These are phyloP conservation scores for Panicum virgatum DNA, from an alignment of 202 grass and related monocot genomes.

Conservation along the genomic window DNA sequence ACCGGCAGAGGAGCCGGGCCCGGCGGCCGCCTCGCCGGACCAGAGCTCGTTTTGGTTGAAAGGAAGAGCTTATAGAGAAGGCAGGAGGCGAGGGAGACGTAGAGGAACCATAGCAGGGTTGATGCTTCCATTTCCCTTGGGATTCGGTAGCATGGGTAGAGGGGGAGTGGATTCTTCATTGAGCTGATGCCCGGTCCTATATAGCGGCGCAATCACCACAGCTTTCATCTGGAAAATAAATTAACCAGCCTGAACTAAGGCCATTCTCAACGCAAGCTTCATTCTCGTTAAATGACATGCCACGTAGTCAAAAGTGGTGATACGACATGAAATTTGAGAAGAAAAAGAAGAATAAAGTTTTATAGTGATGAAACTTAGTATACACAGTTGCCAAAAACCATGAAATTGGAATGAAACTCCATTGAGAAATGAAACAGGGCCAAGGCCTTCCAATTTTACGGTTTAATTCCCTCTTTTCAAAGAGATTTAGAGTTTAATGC, in stretches of 20 bases:
- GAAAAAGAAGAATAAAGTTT: no score
- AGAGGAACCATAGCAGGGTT: constrained; percentile 33
- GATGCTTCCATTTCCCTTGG: constrained; percentile 27
- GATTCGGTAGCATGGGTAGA: background rate
- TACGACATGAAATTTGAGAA: no score
- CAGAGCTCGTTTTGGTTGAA: background rate
- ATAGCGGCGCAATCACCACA: background rate
- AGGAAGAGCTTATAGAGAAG: constrained; percentile 42
- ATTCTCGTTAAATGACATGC: no score
- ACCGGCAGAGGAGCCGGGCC: constrained; percentile 45
- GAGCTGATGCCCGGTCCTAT: background rate
- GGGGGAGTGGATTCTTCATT: background rate
- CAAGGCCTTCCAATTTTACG: no score
- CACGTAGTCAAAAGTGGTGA: no score
- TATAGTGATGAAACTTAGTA: no score
- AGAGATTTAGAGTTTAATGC: no score
- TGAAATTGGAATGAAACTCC: no score
- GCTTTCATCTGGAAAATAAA: background rate
- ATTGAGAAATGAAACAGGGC: no score
- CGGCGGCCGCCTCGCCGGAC: constrained; percentile 25
- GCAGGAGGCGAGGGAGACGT: constrained; percentile 24
- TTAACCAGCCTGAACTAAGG: background rate
- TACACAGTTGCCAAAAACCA: no score
- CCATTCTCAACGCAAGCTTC: no score
- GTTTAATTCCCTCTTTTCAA: no score